Base-by-base conservation (phyloP, 805 yeast genomes). In the Candida sanyiensis region DNA sequence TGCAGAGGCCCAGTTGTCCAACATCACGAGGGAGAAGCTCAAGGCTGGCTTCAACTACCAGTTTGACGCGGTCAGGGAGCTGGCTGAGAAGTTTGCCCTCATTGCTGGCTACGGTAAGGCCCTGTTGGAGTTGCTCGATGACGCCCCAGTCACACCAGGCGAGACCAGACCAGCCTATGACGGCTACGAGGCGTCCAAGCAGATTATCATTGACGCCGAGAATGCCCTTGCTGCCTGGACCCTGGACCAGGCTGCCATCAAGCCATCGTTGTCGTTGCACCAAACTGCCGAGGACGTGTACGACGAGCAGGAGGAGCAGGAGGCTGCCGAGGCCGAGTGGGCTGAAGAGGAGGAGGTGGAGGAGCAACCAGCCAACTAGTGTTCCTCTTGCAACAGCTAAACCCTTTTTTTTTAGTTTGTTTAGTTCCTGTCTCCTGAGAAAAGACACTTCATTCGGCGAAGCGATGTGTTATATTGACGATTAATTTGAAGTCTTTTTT, bases 31-130 rank as follows among this genome's bases (percentile, higher is more conserved):
- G 67, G 88, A 85, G 59, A 83, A 83, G 65, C 73, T 86, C 59
- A 82, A 84, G 69, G 83, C 85, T 50, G 86, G 94, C 30, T 84
- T 75, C 72, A 74, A 80, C 64, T 82, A 83, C 63, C 89, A 83
- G 62, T 84, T 86, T 59, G 94, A 84, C 61, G 82, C 95, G 29
- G 70, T 83, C 49, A 78, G 88, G 65, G 94, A 85, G 65, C 81
- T 78, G 58, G 80, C 94, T 46, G 94, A 85, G 68, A 85, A 84
- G 65, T 73, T 80, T 51, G 90, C 93, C 40, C 70, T 85, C 55
- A 81, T 86, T 63, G 90, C 94, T 38, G 90, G 93, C 45, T 83
- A 85, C 69, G 95, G 95, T 66, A 83, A 83, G 68, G 93, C 90
- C 23, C 64, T 85, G 43, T 70, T 85, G 58, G 90, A 83, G 66